Evolutionary conservation across 176 grass and related monocot species (phyloP).

Genomic region (Carex pumila): DNA sequence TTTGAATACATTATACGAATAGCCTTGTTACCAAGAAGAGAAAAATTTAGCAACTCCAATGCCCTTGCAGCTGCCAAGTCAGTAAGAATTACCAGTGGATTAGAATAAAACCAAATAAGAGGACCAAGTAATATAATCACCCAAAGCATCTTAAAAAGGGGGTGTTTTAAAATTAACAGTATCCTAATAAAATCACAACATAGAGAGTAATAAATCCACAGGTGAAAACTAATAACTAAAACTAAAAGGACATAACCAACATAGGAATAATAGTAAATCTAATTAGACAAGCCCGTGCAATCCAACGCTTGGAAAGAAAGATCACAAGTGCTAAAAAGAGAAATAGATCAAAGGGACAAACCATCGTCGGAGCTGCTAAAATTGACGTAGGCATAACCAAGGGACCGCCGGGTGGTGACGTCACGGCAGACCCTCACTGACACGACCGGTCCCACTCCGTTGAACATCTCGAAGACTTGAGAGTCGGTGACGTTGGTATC

Average conservation of each 20-base stretch:
- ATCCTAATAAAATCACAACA: neutral
- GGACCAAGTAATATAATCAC: neutral
- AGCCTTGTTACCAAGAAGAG: slow-evolving; percentile 46
- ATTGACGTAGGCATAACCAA: slow-evolving; percentile 54
- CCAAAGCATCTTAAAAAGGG: neutral
- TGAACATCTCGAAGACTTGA: slow-evolving; percentile 43
- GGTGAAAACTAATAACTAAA: neutral
- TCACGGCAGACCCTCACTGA: slow-evolving; percentile 55
- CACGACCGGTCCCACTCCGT: slow-evolving; percentile 34
- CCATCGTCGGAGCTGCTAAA: slow-evolving; percentile 35
- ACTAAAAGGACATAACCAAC: neutral
- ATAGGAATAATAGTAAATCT: neutral
- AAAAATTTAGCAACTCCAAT: slow-evolving; percentile 59
- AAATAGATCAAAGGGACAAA: slow-evolving; percentile 17
- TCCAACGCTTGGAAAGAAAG: neutral
- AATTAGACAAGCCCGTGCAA: neutral
- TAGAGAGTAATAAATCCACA: neutral
- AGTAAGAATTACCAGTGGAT: neutral
- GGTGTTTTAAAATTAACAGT: neutral
- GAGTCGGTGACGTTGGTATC: slow-evolving; percentile 41
- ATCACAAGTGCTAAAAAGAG: neutral
- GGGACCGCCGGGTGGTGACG: slow-evolving; percentile 29
- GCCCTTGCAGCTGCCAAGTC: slow-evolving; percentile 51
- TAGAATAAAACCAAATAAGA: slow-evolving; percentile 6
- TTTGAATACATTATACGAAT: slow-evolving; percentile 82